Evolutionary conservation across 177 flowering plant genomes (phyloP), one percentile per base, ranked within the genome.

Genomic region (Tripterygium wilfordii): DNA sequence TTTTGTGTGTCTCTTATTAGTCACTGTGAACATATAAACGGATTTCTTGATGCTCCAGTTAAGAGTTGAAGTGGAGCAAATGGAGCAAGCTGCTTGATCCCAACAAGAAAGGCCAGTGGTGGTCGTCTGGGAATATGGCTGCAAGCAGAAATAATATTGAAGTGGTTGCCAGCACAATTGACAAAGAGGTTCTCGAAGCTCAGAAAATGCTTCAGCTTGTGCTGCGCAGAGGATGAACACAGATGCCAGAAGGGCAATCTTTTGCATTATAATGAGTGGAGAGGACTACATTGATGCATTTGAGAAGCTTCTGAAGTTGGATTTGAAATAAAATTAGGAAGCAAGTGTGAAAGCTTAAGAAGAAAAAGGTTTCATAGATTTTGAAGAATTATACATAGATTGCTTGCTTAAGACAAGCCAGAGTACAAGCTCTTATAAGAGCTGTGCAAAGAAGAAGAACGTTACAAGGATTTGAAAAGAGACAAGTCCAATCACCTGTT

Each of bases 41-140:
- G 3, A 4, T 37, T 16, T 43, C 22, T 36, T 14, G n/a, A 28
- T 44, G 15, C 53, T 61, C 46, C 88, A 94, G 99, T 65, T 89
- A 63, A 65, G 70, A 45, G 86, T 71, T 22, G 97, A 75, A 54
- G 80, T 97, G 95, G 18, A 62, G 87, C 45, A 87, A 61, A 56
- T 94, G 99, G 99, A 80, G 69, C 74, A 94, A 72, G 68, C 77
- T 94, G 54, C 81, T 92, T 51, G 92, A 94, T 70, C 90, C 96
- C 42, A 54, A 67, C 39, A 92, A 92, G 77, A 92, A 84, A 65
- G 99, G 96, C 17, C 97, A 87, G 40, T 94, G 97, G 97, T 94
- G 97, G 96, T 49, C 74, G 36, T 74, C 92, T 38, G 96, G 83
- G 44, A 88, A 87, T 43, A n/a, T 60, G 42, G 40, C 65, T 2